phyloP scores from a whole-genome alignment of 2,329 filamentous ascomycete species.

The Aspergillus ustus region DNA sequence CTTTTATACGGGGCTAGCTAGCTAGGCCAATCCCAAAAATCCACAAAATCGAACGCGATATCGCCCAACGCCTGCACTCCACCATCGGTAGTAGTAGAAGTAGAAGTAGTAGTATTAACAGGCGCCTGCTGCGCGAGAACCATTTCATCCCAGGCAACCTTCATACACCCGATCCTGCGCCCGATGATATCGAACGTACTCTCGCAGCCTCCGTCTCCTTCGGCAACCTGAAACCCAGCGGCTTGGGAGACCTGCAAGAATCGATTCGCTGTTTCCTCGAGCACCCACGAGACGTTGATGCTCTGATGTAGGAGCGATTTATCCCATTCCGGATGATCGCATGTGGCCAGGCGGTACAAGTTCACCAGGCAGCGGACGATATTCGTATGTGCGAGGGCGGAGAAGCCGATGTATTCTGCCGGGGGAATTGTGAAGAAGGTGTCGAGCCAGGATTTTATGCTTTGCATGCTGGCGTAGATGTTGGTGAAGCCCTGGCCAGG shows the following conservation, averaged over 20 bases:
- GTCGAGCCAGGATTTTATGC: no score
- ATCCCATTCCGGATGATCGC: slow-evolving; percentile 13
- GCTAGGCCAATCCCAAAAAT: slow-evolving; percentile 1
- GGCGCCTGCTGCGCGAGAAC: neutral
- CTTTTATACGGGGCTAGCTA: no score
- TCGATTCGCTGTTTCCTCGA: neutral
- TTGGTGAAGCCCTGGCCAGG: no score
- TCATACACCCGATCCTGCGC: neutral
- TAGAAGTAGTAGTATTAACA: no score
- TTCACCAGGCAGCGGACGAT: neutral
- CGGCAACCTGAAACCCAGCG: neutral
- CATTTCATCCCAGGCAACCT: neutral
- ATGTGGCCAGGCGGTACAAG: slow-evolving; percentile 1
- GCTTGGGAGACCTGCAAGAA: neutral
- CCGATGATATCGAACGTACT: neutral
- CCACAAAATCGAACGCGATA: slow-evolving; percentile 1
- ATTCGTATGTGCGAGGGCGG: no score
- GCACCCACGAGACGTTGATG: slow-evolving; percentile 1
- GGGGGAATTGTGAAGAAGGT: no score
- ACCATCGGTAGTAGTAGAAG: no score
- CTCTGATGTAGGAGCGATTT: neutral
- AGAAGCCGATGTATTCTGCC: no score
- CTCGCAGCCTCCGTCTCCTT: neutral
- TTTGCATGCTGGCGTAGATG: no score
- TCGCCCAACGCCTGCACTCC: neutral